A percentile compares a stretch with the other conserved stretches of the same genome.
phyloP scores from a whole-genome alignment of 805 yeast species.

The Teunomyces aglyptinius region DNA sequence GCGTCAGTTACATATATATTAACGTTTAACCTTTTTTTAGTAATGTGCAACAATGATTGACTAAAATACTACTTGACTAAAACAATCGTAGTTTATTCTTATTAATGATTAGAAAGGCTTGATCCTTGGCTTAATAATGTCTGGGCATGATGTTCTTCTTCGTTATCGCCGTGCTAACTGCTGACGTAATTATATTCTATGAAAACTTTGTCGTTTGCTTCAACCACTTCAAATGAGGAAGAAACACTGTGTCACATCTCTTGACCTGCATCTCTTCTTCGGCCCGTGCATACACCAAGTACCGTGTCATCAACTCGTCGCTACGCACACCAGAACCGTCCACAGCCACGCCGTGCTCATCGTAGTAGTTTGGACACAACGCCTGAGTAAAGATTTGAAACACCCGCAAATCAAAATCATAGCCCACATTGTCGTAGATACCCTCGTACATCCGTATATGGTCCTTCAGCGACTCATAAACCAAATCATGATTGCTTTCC shows the following conservation, averaged over 20 bases:
- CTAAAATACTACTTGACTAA: too few relatives aligned
- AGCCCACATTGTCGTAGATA: conserved; percentile 36
- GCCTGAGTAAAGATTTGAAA: conserved; percentile 39
- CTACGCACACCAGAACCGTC: conserved; percentile 21
- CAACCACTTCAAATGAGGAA: conserved; percentile 44
- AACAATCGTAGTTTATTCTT: too few relatives aligned
- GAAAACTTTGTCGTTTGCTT: conserved; percentile 34
- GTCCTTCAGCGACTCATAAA: conserved; percentile 27
- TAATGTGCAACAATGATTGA: not conserved
- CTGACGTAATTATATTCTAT: not conserved
- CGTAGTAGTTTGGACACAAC: conserved; percentile 35
- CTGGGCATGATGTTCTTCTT: too few relatives aligned
- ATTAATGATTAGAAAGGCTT: too few relatives aligned
- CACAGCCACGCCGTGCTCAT: conserved; percentile 22
- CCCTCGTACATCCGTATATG: conserved; percentile 42
- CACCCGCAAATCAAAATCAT: conserved; percentile 42
- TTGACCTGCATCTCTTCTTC: conserved; percentile 22
- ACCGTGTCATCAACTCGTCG: conserved; percentile 34
- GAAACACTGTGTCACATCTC: conserved; percentile 35
- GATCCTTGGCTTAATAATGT: too few relatives aligned
- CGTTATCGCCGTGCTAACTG: too few relatives aligned
- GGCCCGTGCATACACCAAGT: conserved; percentile 23
- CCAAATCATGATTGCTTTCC: conserved; percentile 34
- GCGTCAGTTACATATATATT: too few relatives aligned
- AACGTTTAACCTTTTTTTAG: too few relatives aligned